phyloP scores from a whole-genome alignment of 176 grass and related monocot genomes.

The Eremochloa ophiuroides region DNA sequence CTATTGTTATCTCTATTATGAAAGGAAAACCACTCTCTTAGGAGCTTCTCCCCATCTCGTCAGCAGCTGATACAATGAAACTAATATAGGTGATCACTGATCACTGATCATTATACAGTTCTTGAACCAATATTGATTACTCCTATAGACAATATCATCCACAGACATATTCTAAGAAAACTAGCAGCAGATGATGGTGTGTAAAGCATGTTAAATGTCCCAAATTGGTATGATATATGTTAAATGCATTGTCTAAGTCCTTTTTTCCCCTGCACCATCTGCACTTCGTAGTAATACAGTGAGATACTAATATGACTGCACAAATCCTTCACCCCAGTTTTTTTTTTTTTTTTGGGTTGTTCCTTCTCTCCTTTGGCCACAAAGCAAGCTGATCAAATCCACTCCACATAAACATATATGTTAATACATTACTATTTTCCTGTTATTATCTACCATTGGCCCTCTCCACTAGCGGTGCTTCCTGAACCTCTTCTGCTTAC shows the following conservation, averaged over 20 bases:
- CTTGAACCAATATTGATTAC: not conserved
- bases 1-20: not conserved
- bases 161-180: not conserved
- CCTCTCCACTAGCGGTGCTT: conserved; percentile 63
- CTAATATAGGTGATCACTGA: not conserved
- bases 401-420: not conserved
- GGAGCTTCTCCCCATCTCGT: not conserved
- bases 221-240: not conserved
- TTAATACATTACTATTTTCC: conserved; percentile 1
- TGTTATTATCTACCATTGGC: conserved; percentile 41
- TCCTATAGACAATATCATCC: no score
- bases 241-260: not conserved
- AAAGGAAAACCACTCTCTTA: not conserved
- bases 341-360: no score
- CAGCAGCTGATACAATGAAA: not conserved
- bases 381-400: not conserved
- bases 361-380: not conserved
- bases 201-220: not conserved
- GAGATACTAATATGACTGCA: not conserved
- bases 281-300: not conserved
- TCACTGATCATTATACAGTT: not conserved
- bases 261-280: not conserved
- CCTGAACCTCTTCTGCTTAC: conserved; percentile 83
- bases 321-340: not conserved
- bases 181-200: not conserved